A percentile compares a stretch with the other conserved stretches of the same genome.
These are phyloP conservation scores for Suhomyces kunorum DNA, from an alignment of 1,139 yeast species.

Conservation along the genomic window DNA sequence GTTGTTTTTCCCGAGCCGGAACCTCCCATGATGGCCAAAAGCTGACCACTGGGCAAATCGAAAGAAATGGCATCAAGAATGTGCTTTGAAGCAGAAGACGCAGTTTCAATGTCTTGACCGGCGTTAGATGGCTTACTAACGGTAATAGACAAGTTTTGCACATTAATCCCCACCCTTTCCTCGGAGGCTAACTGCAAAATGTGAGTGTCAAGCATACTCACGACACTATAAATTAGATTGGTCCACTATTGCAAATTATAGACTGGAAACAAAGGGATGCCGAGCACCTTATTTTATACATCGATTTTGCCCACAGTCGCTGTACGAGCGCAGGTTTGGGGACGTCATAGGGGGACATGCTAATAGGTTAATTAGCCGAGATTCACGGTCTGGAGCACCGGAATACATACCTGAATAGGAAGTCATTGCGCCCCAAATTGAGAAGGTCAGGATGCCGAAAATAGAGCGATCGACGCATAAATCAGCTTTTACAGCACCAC, in stretches of 20 bases:
- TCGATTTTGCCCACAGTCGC: too few relatives aligned
- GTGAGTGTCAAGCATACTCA: constrained; percentile 6
- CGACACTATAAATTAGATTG: too few relatives aligned
- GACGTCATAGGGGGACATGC: neutral
- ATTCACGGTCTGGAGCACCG: too few relatives aligned
- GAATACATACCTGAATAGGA: too few relatives aligned
- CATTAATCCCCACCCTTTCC: constrained; percentile 32
- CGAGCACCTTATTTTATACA: neutral
- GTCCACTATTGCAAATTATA: neutral
- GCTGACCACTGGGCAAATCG: constrained; percentile 52
- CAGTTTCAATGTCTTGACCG: constrained; percentile 1
- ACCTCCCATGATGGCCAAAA: constrained; percentile 78
- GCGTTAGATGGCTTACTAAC: constrained; percentile 21
- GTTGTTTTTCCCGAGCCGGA: constrained; percentile 91
- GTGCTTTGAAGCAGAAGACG: constrained; percentile 5
- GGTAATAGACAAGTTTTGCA: constrained; percentile 33
- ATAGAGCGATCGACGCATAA: too few relatives aligned
- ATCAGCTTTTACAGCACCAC: too few relatives aligned
- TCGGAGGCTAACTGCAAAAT: constrained; percentile 14
- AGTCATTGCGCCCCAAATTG: too few relatives aligned
- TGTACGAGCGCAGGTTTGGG: constrained; percentile 1
- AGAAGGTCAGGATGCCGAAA: too few relatives aligned
- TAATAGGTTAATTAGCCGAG: neutral
- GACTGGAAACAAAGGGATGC: neutral
- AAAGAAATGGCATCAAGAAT: constrained; percentile 52